Evolutionary conservation across 805 yeast species (phyloP), one percentile per base, ranked within the genome.

Genomic region (Candida chilensis): DNA sequence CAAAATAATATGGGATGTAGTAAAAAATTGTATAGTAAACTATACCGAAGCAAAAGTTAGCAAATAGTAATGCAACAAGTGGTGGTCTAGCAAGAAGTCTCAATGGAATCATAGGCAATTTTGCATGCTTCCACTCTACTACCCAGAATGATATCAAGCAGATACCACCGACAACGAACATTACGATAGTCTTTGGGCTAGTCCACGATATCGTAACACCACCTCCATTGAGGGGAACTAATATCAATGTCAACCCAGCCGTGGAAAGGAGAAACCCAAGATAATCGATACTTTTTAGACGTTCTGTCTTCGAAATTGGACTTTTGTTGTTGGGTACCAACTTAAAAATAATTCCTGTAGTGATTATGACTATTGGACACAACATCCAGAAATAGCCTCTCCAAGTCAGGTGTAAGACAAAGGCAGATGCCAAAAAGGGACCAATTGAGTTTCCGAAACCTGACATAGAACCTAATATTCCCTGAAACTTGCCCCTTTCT

Each of bases 191-290:
- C 14, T 53, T 34, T 3, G 64, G 33, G 31, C 61, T 67, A 39
- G 62, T 40, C 87, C 87, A 80, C 0, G 56, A 47, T 43, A 63
- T 75, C 8, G 67, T 54, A 6, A 68, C 54, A 3, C 85, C 85
- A 20, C 85, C 86, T 12, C 78, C 77, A 37, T 67, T 64, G 14
- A 74, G 45, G 3, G 79, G 78, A n/a, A 76, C 57, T 28, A 74
- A 54, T 11, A 76, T 41, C 3, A 75, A 46, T 0, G 73, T 67
- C 17, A 64, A 55, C 0, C 70, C 65, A 2, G 71, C 57, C 4
- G 76, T 54, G 20, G 71, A 52, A 10, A 69, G 49, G 17, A 67
- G 37, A 26, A 71, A 59, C 0, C 85, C 85, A 5, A 52, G 38
- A 37, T 64, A 69, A 47, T 77, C 85, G 26, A 74, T 64, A 20